Evolutionary conservation across 257 asterid species (phyloP).

Genomic region (Nicotiana noctiflora): DNA sequence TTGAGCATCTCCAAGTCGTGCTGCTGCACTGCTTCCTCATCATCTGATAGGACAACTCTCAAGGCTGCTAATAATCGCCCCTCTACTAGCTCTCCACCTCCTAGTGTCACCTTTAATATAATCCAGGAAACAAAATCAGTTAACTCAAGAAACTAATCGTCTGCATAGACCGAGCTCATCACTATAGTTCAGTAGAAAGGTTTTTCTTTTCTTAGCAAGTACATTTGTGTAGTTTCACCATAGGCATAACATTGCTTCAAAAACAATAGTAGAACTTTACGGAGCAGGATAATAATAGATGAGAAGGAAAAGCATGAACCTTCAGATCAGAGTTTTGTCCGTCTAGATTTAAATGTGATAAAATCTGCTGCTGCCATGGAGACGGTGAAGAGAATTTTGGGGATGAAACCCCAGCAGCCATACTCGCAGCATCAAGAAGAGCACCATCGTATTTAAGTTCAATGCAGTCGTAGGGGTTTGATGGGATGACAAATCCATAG

Average conservation of each 20-base stretch:
- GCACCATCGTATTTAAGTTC: slow-evolving; percentile 81
- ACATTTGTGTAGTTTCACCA: background rate
- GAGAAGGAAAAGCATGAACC: slow-evolving; percentile 34
- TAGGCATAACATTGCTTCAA: background rate
- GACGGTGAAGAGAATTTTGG: slow-evolving; percentile 70
- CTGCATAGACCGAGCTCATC: background rate
- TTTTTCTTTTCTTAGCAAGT: background rate
- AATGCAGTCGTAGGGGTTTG: slow-evolving; percentile 77
- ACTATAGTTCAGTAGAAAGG: background rate
- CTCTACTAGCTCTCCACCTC: slow-evolving; percentile 74
- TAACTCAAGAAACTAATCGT: background rate
- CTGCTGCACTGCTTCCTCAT: slow-evolving; percentile 44
- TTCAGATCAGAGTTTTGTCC: slow-evolving; percentile 63
- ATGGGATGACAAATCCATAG: slow-evolving; percentile 78
- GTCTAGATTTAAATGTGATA: slow-evolving; percentile 46
- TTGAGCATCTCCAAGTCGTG: slow-evolving; percentile 41
- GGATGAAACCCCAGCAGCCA: slow-evolving; percentile 64
- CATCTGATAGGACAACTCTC: slow-evolving; percentile 54
- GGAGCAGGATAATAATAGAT: background rate
- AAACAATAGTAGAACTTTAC: background rate
- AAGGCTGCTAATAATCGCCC: slow-evolving; percentile 77
- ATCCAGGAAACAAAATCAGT: slow-evolving; percentile 11
- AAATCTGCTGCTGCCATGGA: slow-evolving; percentile 72
- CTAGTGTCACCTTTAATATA: slow-evolving; percentile 53
- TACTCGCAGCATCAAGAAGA: slow-evolving; percentile 94